Evolutionary conservation across 164 flowering plant genomes (phyloP).

Genomic region (Vitis rupestris): DNA sequence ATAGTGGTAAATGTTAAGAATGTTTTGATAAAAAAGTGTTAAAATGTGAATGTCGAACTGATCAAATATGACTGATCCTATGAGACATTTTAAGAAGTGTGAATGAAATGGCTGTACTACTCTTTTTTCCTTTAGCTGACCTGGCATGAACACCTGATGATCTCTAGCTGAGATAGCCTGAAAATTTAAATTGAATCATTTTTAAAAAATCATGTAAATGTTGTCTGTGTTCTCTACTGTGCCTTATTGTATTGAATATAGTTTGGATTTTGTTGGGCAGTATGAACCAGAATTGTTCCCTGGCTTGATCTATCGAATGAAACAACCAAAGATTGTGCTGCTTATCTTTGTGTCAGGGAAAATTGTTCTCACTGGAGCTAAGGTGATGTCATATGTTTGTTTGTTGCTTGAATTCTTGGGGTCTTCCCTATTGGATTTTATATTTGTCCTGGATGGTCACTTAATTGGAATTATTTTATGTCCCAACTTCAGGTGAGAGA

Average conservation of each 20-base stretch:
- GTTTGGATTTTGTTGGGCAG: conserved; percentile 34
- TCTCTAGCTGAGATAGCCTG: too few species aligned
- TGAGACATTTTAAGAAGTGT: too few species aligned
- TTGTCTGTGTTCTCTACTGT: not conserved
- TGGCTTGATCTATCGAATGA: conserved; percentile 94
- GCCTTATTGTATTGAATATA: not conserved
- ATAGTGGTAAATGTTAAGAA: too few species aligned
- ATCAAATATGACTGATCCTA: too few species aligned
- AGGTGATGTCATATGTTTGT: conserved; percentile 37
- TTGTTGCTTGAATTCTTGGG: not conserved
- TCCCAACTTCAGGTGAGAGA: conserved; percentile 55
- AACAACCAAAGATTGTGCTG: conserved; percentile 84
- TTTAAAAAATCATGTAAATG: too few species aligned
- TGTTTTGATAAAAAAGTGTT: too few species aligned
- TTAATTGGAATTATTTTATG: not conserved
- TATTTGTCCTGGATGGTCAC: not conserved
- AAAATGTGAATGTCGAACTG: too few species aligned
- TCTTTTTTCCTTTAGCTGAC: too few species aligned
- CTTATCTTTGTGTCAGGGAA: conserved; percentile 94
- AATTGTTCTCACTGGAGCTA: conserved; percentile 91
- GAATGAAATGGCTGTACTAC: too few species aligned
- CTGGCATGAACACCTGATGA: too few species aligned
- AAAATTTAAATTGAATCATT: too few species aligned
- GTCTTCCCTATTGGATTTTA: not conserved
- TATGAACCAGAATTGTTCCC: conserved; percentile 96